Conservation (phyloP, 164 flowering plant species). For the Taxillus chinensis region DNA sequence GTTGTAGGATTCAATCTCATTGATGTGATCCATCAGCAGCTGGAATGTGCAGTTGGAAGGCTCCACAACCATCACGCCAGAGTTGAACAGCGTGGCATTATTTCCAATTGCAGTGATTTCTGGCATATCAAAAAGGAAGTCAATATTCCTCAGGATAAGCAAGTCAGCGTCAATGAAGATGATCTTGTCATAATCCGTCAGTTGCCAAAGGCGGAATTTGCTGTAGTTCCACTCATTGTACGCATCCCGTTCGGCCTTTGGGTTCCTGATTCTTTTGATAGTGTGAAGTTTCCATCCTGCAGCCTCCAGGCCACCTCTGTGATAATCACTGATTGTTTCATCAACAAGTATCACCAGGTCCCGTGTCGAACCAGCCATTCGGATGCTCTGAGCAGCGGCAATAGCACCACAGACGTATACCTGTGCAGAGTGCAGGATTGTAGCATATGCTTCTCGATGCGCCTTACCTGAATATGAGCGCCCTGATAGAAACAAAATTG, state of each 20-base stretch:
- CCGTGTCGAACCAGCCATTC: constrained; percentile 41
- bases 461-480: constrained; percentile 15
- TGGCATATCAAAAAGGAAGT: constrained; percentile 79
- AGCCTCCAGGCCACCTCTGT: constrained; percentile 41
- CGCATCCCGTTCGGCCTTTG: constrained; percentile 62
- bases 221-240: constrained; percentile 96
- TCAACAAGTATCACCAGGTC: constrained; percentile 59
- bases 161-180: constrained; percentile 90
- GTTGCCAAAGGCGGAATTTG: constrained; percentile 90
- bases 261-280: constrained; percentile 50
- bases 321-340: constrained; percentile 38
- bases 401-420: constrained; percentile 61
- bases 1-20: constrained; percentile 82
- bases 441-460: constrained; percentile 50
- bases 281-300: constrained; percentile 55
- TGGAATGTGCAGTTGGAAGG: constrained; percentile 88
- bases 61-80: constrained; percentile 89
- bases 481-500: neutral
- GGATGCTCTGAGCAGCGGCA: constrained; percentile 58
- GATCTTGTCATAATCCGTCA: constrained; percentile 87
- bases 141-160: constrained; percentile 75
- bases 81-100: constrained; percentile 81
- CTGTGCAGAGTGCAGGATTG: constrained; percentile 53
- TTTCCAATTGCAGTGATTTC: constrained; percentile 84
- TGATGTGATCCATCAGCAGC: constrained; percentile 72